phyloP scores from a whole-genome alignment of 306 rosid genomes.

The Potentilla sterilis region DNA sequence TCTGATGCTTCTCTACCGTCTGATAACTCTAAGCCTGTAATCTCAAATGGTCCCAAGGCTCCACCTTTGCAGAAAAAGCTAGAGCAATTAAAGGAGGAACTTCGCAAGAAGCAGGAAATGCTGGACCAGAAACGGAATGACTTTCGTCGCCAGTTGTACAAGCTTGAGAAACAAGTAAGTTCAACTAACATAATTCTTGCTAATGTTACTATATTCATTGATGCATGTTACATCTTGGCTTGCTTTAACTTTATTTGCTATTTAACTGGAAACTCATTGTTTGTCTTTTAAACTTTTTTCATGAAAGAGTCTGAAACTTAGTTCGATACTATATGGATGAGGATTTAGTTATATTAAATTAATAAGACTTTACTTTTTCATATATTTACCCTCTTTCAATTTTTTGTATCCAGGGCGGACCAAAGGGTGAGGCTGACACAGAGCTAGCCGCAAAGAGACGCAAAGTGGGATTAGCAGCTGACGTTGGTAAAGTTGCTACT shows the following conservation, averaged over 20 bases:
- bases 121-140: conserved; percentile 85
- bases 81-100: conserved; percentile 85
- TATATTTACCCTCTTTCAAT: conserved; percentile 19
- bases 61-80: conserved; percentile 78
- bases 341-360: conserved; percentile 4
- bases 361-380: neutral
- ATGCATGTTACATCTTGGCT: conserved; percentile 12
- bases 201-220: conserved; percentile 12
- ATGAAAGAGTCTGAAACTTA: conserved; percentile 6
- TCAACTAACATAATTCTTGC: conserved; percentile 10
- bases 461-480: conserved; percentile 49
- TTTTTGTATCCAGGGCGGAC: conserved; percentile 59
- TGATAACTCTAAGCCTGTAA: conserved; percentile 51
- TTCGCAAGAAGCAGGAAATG: conserved; percentile 96
- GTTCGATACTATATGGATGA: neutral
- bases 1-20: conserved; percentile 49
- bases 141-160: conserved; percentile 71
- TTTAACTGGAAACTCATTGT: neutral
- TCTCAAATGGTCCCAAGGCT: conserved; percentile 59
- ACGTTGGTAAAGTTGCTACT: conserved; percentile 50
- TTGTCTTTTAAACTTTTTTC: conserved; percentile 14
- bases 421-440: conserved; percentile 53
- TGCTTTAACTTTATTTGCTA: neutral
- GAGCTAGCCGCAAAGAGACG: conserved; percentile 76
- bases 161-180: conserved; percentile 83